Base-by-base conservation (phyloP, 2,329 filamentous ascomycete species). In the Ustilaginoidea virens region DNA sequence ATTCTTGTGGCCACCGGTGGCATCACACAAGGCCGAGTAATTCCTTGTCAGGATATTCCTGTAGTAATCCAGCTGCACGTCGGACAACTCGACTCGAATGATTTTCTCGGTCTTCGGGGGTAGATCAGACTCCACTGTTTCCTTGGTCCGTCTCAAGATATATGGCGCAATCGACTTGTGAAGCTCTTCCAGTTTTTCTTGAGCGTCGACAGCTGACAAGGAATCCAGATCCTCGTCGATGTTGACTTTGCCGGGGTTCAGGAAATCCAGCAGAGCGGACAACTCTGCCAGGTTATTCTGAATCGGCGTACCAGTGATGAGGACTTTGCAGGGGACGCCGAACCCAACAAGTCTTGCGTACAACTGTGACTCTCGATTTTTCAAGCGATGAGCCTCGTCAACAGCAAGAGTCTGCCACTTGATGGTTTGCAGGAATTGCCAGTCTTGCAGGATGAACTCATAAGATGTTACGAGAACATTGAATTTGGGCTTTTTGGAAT, bases 31-130 rank as follows among this genome's bases (percentile, higher is more conserved):
- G 3, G 87, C 90, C 17, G 85, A 75, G 45, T 98, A 98, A 49
- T 98, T 98, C 45, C 87, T 77, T 0, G 90, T 96, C 15, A 98
- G 64, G 34, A 98, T 96, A 47, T 96, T 96, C 58, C 96, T 96
- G 63, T 98, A 98, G 53, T 94, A 96, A 39, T 98, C 87, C 7
- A 96, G 63, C 48, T 98, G 90, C 17, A 96, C 77, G 52, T 98
- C 90, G 0, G 90, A 92, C 28, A 98, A 65, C 53, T 96, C 90
- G 23, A 98, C 90, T 32, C 92, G 83, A 49, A 98, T 92, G 40
- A 98, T 98, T 61, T 96, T 98, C 52, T 98, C 90, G 0, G 83
- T 93, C 61, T 98, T 98, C 1, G 87, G 85, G 9, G 90, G 90
- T 16, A 98, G 61, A 41, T 98, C 90, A 14, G 86, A 92, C 51